Conservation (phyloP, 73 alveolate species). For the Paramecium sonneborni region DNA sequence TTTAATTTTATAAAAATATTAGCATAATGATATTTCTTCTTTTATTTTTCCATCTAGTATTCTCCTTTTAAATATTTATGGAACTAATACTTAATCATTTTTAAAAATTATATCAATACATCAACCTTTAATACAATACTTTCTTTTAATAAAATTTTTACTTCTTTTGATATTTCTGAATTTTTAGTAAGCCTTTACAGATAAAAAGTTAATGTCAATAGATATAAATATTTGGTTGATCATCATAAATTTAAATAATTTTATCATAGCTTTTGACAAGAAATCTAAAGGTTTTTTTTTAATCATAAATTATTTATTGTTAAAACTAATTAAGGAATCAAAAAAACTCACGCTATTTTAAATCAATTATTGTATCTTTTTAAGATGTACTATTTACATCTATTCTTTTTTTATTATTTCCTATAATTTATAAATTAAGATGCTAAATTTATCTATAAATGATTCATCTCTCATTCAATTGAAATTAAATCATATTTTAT, state of each 20-base stretch:
- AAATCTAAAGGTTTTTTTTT: not conserved
- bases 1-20: not conserved
- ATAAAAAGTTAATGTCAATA: not conserved
- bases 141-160: not conserved
- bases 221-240: not conserved
- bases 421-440: not conserved
- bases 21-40: not conserved
- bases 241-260: not conserved
- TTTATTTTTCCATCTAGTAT: not conserved
- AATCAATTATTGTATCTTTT: not conserved
- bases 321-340: not conserved
- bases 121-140: not conserved
- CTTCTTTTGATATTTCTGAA: not conserved
- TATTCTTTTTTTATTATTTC: not conserved
- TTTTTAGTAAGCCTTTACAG: not conserved
- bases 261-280: not conserved
- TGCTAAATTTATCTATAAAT: not conserved
- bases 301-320: not conserved
- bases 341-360: not conserved
- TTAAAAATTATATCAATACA: not conserved
- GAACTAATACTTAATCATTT: not conserved
- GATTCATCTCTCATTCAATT: not conserved
- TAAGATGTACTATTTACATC: not conserved
- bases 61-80: not conserved
- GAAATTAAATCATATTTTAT: not conserved